Base-by-base conservation (phyloP, 2,329 filamentous ascomycete species). In the Sarocladium oryzae region DNA sequence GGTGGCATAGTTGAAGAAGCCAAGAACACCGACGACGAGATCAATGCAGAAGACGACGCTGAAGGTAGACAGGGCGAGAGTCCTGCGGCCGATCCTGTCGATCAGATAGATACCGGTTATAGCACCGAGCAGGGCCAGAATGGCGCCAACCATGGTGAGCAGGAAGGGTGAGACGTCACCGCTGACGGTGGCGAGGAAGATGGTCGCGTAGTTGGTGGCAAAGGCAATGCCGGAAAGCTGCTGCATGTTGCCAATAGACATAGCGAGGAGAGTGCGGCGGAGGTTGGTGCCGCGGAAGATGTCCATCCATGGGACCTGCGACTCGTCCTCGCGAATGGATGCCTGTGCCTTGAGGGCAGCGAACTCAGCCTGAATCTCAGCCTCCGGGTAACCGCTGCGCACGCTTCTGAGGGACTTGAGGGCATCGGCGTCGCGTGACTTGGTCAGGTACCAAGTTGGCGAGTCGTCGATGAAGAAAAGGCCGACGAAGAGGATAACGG, bases 401-500 rank as follows among this genome's bases (percentile, higher is more conserved):
- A 57, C 52, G 21, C 75, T 72, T 49, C 66, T 68, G 58, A 79
- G 74, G 13, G 75, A 69, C 52, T 64, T 62, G 53, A 74, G 60
- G 1, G 74, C 71, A 43, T 73, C 59, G 1, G 63, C 62, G 10
- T 69, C 59, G 5, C 61, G 60, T 3, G 63, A 64, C 50, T 68
- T 71, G 3, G 73, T 68, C 1, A 80, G 60, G 2, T 78, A 61
- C 53, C 70, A 78, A 0, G 73, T 66, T 0, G 77, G 77, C 11
- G 70, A 75, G 54, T 81, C 77, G 0, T 77, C 77, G 30, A 79
- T 66, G 40, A 74, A 36, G 28, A 73, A 57, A 0, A 74, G 65
- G 15, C 75, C 58, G 16, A 71, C 3, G 13, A 77, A 60, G 0
- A 74, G 69, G 1, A 74, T 54, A 5, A 66, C 61, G 0, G 71